phyloP scores from a whole-genome alignment of 768 basidiomycete genomes.

The Rhodotorula kratochvilovae region DNA sequence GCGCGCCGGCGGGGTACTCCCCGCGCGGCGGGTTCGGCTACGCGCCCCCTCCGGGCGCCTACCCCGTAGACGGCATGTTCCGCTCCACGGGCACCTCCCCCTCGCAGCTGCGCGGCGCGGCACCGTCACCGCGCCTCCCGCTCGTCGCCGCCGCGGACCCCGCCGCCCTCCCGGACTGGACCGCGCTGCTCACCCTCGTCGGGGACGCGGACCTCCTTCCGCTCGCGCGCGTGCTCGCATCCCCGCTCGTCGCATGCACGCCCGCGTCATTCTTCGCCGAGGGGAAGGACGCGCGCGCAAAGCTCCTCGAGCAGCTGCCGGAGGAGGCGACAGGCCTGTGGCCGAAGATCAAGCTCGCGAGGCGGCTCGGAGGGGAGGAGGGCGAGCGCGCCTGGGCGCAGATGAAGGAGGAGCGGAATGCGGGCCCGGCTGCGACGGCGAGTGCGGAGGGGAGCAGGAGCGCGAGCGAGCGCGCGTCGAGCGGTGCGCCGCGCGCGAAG shows the following conservation, averaged over 20 bases:
- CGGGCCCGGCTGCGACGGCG: background rate
- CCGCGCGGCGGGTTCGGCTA: background rate
- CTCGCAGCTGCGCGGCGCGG: background rate
- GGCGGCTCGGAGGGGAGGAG: background rate
- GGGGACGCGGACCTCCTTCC: conserved; percentile 6
- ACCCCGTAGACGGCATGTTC: too few species aligned
- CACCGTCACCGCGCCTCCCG: background rate
- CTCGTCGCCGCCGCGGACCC: conserved; percentile 13
- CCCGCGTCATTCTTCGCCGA: conserved; percentile 7
- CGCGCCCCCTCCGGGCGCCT: too few species aligned
- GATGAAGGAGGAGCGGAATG: background rate
- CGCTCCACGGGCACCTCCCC: background rate
- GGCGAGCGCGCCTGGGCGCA: background rate
- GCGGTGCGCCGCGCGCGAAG: too few species aligned
- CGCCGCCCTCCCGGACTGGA: conserved; percentile 19
- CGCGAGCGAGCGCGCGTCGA: background rate
- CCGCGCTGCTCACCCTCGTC: background rate
- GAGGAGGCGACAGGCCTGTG: conserved; percentile 2
- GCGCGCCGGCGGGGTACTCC: background rate
- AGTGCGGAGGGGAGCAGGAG: background rate
- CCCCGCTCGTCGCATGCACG: conserved; percentile 6
- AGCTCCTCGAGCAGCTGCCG: conserved; percentile 3
- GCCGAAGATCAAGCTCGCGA: conserved; percentile 8
- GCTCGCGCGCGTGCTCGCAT: conserved; percentile 25
- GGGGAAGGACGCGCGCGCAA: background rate